Conservation (phyloP, 2,329 filamentous ascomycete genomes). For the Aspergillus novofumigatus region DNA sequence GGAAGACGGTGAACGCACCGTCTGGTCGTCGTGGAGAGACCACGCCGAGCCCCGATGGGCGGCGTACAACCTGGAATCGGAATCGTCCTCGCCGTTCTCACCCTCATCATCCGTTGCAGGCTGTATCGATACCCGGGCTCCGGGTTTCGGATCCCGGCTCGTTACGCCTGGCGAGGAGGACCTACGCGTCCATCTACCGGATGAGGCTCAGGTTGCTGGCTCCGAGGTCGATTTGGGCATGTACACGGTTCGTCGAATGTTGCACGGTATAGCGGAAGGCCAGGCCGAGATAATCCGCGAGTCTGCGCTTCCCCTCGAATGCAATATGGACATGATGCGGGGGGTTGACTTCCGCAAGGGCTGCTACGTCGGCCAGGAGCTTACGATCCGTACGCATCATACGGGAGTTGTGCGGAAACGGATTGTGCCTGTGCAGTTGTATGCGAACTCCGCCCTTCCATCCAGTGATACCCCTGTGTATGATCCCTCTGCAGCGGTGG, state of each 20-base stretch:
- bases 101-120: conserved; percentile 24
- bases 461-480: conserved; percentile 49
- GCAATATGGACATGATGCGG: conserved; percentile 79
- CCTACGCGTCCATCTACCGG: conserved; percentile 27
- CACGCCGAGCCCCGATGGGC: conserved; percentile 35
- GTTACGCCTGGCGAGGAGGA: conserved; percentile 35
- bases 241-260: conserved; percentile 73
- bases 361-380: conserved; percentile 93
- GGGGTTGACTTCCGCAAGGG: conserved; percentile 93
- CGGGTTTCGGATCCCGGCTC: conserved; percentile 37
- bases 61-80: conserved; percentile 35
- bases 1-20: conserved; percentile 58
- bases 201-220: conserved; percentile 39
- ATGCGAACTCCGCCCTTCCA: conserved; percentile 45
- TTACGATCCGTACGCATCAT: conserved; percentile 93
- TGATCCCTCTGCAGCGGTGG: conserved; percentile 21
- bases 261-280: conserved; percentile 80
- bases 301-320: conserved; percentile 76
- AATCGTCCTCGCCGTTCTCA: conserved; percentile 28
- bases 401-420: conserved; percentile 90
- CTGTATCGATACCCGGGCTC: conserved; percentile 38
- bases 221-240: conserved; percentile 50
- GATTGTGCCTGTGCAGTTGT: conserved; percentile 74
- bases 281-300: conserved; percentile 70
- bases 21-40: conserved; percentile 74